Percentiles rank a stretch among this genome's conserved stretches.
phyloP scores from a whole-genome alignment of 768 basidiomycete species.

The Russula compacta region DNA sequence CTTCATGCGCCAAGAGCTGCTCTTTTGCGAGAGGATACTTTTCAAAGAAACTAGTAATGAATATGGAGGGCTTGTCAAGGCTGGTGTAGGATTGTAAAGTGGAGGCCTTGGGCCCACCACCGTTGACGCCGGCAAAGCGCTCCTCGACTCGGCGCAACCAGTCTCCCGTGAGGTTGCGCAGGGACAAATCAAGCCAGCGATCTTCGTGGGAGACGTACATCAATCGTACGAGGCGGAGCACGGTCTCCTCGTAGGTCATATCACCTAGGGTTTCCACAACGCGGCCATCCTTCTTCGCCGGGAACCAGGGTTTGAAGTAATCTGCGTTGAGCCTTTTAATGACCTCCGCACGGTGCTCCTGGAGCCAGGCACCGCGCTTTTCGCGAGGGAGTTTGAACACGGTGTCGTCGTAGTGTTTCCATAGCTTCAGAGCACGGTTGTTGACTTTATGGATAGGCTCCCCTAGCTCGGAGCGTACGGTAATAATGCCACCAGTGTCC shows the following conservation, averaged over 20 bases:
- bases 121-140: slow-evolving; percentile 86
- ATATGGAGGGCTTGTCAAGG: slow-evolving; percentile 72
- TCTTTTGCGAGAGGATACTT: slow-evolving; percentile 72
- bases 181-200: slow-evolving; percentile 87
- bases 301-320: slow-evolving; percentile 97
- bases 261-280: slow-evolving; percentile 82
- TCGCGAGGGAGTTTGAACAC: slow-evolving; percentile 95
- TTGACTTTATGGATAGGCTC: slow-evolving; percentile 99
- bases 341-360: slow-evolving; percentile 78
- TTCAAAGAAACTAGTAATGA: slow-evolving; percentile 77
- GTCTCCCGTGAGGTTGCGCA: slow-evolving; percentile 92
- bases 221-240: slow-evolving; percentile 81
- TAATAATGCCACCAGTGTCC: slow-evolving; percentile 92
- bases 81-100: slow-evolving; percentile 73
- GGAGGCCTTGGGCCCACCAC: slow-evolving; percentile 66
- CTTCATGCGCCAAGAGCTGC: slow-evolving; percentile 88
- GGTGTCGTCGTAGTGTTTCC: slow-evolving; percentile 97
- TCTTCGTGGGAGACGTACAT: slow-evolving; percentile 91
- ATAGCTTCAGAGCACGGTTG: slow-evolving; percentile 91
- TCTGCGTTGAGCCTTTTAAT: slow-evolving; percentile 89
- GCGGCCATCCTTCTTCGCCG: slow-evolving; percentile 85
- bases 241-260: slow-evolving; percentile 98
- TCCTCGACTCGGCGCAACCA: slow-evolving; percentile 96
- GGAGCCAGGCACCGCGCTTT: slow-evolving; percentile 85
- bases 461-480: slow-evolving; percentile 94